Evolutionary conservation across 306 rosid species (phyloP).

Genomic region (Prunus kanzakura): DNA sequence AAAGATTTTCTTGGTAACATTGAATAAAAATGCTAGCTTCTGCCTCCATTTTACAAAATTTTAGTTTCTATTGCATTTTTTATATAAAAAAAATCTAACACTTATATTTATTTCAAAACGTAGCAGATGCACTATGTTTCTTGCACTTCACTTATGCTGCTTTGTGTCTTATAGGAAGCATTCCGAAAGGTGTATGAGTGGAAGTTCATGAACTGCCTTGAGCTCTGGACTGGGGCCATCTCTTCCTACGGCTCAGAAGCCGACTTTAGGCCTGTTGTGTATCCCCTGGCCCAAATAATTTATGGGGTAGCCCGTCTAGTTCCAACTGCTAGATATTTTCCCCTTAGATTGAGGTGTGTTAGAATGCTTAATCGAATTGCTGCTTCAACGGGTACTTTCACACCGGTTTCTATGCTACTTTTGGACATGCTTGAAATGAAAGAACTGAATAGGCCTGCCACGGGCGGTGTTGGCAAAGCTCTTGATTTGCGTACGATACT

Average conservation of each 20-base stretch:
- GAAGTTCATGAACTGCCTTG: conserved; percentile 91
- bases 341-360: conserved; percentile 78
- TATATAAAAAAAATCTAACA: not conserved
- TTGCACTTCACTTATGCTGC: conserved; percentile 17
- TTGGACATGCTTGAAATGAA: conserved; percentile 97
- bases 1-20: not conserved
- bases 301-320: conserved; percentile 85
- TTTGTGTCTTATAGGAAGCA: conserved; percentile 63
- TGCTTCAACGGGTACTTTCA: conserved; percentile 57
- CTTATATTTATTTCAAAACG: not conserved
- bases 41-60: conserved; percentile 18
- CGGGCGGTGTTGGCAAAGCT: conserved; percentile 88
- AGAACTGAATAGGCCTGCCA: conserved; percentile 75
- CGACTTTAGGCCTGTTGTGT: conserved; percentile 83
- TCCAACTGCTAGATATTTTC: conserved; percentile 85
- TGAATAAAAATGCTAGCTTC: conserved; percentile 9
- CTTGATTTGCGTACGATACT: conserved; percentile 72
- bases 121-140: not conserved
- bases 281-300: conserved; percentile 84
- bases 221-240: conserved; percentile 85
- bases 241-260: conserved; percentile 68
- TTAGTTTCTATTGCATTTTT: not conserved
- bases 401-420: conserved; percentile 84
- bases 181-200: conserved; percentile 91
- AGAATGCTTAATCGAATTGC: conserved; percentile 82